Evolutionary conservation across 805 yeast species (phyloP).

Genomic region (Metschnikowia peoriensis): DNA sequence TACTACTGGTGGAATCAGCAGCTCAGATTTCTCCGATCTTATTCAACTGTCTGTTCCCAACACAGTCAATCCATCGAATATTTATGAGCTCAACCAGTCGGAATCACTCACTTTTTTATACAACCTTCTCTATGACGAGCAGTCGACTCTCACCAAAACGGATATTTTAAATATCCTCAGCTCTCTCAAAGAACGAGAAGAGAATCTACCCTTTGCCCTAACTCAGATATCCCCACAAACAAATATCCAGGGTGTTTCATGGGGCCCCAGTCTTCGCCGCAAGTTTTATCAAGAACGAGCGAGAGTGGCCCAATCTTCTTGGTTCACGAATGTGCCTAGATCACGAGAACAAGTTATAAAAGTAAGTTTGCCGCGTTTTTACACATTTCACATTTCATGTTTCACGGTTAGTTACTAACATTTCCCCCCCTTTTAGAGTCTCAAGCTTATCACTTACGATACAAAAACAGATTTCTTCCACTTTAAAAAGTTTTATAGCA

Average conservation of each 20-base stretch:
- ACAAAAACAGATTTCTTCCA: slow-evolving; percentile 35
- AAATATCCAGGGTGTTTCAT: slow-evolving; percentile 38
- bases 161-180: slow-evolving; percentile 38
- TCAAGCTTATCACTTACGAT: slow-evolving; percentile 18
- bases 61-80: slow-evolving; percentile 19
- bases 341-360: slow-evolving; percentile 33
- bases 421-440: slow-evolving; percentile 16
- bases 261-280: slow-evolving; percentile 33
- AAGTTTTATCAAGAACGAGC: slow-evolving; percentile 34
- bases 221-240: slow-evolving; percentile 2
- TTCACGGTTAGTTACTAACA: slow-evolving; percentile 21
- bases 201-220: slow-evolving; percentile 29
- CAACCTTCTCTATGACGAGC: slow-evolving; percentile 38
- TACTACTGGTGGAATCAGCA: slow-evolving; percentile 4
- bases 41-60: slow-evolving; percentile 4
- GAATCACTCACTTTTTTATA: slow-evolving; percentile 41
- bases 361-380: slow-evolving; percentile 25
- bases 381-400: not conserved
- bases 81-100: slow-evolving; percentile 39
- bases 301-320: slow-evolving; percentile 33
- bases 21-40: slow-evolving; percentile 5
- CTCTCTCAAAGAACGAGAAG: slow-evolving; percentile 36
- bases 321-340: slow-evolving; percentile 39
- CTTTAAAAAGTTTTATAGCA: slow-evolving; percentile 39
- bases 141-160: slow-evolving; percentile 30